Percentiles rank a stretch among this genome's conserved stretches.
phyloP scores from a whole-genome alignment of 192 early-diverging fungal genomes.

The Gaertneriomyces semiglobifer region DNA sequence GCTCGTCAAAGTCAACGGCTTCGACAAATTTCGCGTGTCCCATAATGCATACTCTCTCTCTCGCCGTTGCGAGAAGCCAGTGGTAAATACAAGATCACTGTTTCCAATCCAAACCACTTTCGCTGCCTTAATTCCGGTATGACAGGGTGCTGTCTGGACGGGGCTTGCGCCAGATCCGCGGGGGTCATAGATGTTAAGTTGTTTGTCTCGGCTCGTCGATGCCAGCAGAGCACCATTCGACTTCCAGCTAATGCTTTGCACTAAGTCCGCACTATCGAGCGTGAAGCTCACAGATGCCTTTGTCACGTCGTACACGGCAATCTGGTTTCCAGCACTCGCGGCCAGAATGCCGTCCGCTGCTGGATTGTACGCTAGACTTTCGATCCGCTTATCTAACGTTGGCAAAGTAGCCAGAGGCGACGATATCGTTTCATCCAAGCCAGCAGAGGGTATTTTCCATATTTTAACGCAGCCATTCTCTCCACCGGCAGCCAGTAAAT shows the following conservation, averaged over 20 bases:
- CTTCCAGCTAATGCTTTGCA: slow-evolving; percentile 63
- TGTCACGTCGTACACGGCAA: slow-evolving; percentile 23
- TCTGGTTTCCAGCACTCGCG: slow-evolving; percentile 1
- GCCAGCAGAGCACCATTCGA: slow-evolving; percentile 52
- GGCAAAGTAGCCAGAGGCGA: background rate
- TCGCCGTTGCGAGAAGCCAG: slow-evolving; percentile 58
- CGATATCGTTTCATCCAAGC: background rate
- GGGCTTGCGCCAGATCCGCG: slow-evolving; percentile 38
- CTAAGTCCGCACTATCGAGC: slow-evolving; percentile 28
- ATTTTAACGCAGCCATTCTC: slow-evolving; percentile 25
- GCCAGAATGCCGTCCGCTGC: slow-evolving; percentile 23
- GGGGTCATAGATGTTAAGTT: slow-evolving; percentile 61
- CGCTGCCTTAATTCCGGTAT: slow-evolving; percentile 64
- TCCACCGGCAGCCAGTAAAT: slow-evolving; percentile 15
- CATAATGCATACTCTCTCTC: slow-evolving; percentile 67
- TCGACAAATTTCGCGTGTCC: slow-evolving; percentile 63
- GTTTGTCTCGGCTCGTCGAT: slow-evolving; percentile 53
- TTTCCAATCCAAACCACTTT: slow-evolving; percentile 69
- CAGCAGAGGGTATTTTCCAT: background rate
- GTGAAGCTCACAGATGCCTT: background rate
- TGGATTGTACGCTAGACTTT: slow-evolving; percentile 26
- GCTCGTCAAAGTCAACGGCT: slow-evolving; percentile 53
- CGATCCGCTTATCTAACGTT: slow-evolving; percentile 18
- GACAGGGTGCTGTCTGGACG: slow-evolving; percentile 10
- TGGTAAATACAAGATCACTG: slow-evolving; percentile 60